Conservation (phyloP, 768 basidiomycete genomes). For the Sporobolomyces pararoseus region DNA sequence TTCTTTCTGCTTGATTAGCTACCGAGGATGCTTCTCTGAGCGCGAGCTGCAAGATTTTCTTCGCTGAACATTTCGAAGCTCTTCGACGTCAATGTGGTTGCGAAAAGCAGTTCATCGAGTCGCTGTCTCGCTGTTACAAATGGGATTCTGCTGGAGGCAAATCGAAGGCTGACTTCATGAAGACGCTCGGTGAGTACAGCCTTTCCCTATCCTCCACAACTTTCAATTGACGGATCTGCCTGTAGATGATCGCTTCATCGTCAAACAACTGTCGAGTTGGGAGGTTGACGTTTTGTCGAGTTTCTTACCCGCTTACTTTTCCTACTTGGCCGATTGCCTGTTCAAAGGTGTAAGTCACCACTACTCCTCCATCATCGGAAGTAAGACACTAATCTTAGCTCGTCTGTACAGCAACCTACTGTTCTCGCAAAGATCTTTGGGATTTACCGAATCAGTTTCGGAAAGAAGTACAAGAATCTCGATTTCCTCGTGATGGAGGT, state of each 20-base stretch:
- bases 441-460: conserved; percentile 86
- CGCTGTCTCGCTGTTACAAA: conserved; percentile 85
- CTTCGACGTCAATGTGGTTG: conserved; percentile 87
- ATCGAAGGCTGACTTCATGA: conserved; percentile 92
- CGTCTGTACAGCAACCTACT: conserved; percentile 68
- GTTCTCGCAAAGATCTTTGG: conserved; percentile 94
- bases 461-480: conserved; percentile 76
- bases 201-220: not conserved
- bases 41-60: conserved; percentile 72
- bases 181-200: conserved; percentile 69
- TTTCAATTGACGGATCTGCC: not conserved
- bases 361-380: too few relatives aligned
- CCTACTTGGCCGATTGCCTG: conserved; percentile 94
- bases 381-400: too few relatives aligned
- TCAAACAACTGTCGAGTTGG: conserved; percentile 85
- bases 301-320: conserved; percentile 95
- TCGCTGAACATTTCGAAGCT: conserved; percentile 95
- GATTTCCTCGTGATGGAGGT: conserved; percentile 91
- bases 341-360: conserved; percentile 64
- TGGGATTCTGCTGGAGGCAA: conserved; percentile 96
- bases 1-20: not conserved
- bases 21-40: conserved; percentile 19
- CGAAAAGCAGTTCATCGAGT: conserved; percentile 89
- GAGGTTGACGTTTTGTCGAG: conserved; percentile 94
- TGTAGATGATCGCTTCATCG: conserved; percentile 96